These are phyloP conservation scores for Hymenoscyphus occultus DNA, from an alignment of 2,329 filamentous ascomycete species.

Conservation along the genomic window DNA sequence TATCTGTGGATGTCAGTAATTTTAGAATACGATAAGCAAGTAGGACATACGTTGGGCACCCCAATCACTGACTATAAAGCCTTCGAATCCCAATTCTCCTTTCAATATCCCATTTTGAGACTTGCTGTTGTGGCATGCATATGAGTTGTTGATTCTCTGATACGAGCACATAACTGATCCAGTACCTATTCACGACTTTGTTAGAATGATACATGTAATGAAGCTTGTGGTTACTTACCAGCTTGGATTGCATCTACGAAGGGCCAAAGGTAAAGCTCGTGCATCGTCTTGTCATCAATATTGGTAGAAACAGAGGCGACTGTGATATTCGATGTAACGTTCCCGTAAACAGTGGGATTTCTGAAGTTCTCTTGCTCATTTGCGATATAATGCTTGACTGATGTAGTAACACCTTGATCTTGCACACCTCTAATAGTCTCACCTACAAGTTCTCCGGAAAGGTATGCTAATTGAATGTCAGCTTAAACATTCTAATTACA, in stretches of 20 bases:
- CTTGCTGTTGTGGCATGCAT: constrained; percentile 70
- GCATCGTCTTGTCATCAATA: constrained; percentile 29
- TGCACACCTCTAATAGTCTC: constrained; percentile 68
- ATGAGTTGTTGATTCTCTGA: constrained; percentile 22
- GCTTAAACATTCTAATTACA: not conserved
- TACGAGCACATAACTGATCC: constrained; percentile 28
- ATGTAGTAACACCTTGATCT: constrained; percentile 69
- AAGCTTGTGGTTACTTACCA: constrained; percentile 8
- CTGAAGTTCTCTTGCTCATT: constrained; percentile 68
- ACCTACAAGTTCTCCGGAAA: constrained; percentile 47
- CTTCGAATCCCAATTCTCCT: constrained; percentile 81
- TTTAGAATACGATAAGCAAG: not conserved
- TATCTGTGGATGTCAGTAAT: not conserved
- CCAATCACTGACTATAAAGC: constrained; percentile 84
- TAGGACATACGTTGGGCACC: constrained; percentile 71
- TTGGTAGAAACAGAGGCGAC: constrained; percentile 14
- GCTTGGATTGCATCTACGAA: constrained; percentile 26
- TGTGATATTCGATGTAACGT: constrained; percentile 42
- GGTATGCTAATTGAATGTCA: constrained; percentile 46
- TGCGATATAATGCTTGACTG: constrained; percentile 62
- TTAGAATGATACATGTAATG: not conserved
- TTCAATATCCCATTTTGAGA: constrained; percentile 77
- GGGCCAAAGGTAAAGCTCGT: constrained; percentile 32
- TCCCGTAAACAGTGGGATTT: not conserved
- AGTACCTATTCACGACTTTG: constrained; percentile 7